A percentile compares a stretch with the other conserved stretches of the same genome.
Evolutionary conservation across 805 yeast species (phyloP).

Genomic region (Allodekkera sacchari): DNA sequence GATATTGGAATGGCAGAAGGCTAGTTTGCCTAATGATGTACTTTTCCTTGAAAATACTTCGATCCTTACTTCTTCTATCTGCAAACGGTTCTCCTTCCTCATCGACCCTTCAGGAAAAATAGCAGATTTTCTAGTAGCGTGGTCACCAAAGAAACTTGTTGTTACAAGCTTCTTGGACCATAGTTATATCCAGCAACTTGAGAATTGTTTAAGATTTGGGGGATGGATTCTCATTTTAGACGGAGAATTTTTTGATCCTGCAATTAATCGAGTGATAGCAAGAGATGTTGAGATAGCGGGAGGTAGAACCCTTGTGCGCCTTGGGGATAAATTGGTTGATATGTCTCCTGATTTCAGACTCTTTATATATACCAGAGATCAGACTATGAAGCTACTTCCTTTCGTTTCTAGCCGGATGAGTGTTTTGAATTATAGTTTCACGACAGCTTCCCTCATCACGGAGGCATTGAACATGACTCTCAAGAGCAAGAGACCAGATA

Average conservation of each 20-base stretch:
- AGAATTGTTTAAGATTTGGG: conserved; percentile 80
- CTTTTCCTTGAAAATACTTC: conserved; percentile 56
- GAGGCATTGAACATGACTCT: conserved; percentile 54
- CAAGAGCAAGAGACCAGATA: conserved; percentile 51
- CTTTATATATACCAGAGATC: conserved; percentile 53
- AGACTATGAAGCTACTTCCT: conserved; percentile 36
- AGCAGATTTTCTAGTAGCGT: conserved; percentile 30
- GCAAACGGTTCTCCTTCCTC: conserved; percentile 41
- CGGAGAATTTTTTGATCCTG: conserved; percentile 75
- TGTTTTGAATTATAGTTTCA: conserved; percentile 63
- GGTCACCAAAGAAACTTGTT: conserved; percentile 30
- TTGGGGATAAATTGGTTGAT: conserved; percentile 63
- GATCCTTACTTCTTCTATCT: conserved; percentile 27
- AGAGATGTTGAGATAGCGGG: conserved; percentile 58
- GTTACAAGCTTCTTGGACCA: conserved; percentile 67
- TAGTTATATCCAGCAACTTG: conserved; percentile 58
- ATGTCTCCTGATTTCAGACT: conserved; percentile 56
- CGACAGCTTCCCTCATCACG: conserved; percentile 55
- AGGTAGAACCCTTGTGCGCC: conserved; percentile 51
- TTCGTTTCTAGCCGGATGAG: conserved; percentile 57
- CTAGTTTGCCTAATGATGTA: conserved; percentile 51
- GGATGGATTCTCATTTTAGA: conserved; percentile 64
- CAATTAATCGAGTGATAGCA: conserved; percentile 53
- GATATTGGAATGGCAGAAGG: conserved; percentile 39
- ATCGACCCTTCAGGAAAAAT: conserved; percentile 63